Base-by-base conservation (phyloP, 306 rosid genomes). In the Prunus campanulata region DNA sequence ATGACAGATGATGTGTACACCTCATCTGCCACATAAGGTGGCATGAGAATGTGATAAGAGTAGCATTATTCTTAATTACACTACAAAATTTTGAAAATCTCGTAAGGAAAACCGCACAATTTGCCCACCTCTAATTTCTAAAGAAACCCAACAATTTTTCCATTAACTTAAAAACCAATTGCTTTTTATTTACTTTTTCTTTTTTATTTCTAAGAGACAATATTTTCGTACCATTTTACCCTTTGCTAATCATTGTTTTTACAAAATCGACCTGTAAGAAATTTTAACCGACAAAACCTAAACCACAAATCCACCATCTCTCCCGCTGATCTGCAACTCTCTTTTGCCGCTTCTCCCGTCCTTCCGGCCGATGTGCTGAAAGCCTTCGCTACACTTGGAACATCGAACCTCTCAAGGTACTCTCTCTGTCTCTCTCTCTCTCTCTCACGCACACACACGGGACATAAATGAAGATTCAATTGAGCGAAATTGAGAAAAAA, bases 201-300 rank as follows among this genome's bases (percentile, higher is more conserved):
- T 25, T 25, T 25, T 25, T 1, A 25, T 39, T 39, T 39, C 44
- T 6, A 39, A 39, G 3, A 20, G 11, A 22, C 1, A 57, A 6
- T n/a, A 13, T 10, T 0, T 20, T 57, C 1, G 22, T 30, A 52
- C 63, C 3, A 8, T 11, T 6, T 52, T 30, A 68, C 25, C 61
- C 60, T 2, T 71, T 15, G 2, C 30, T 15, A 7, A 3, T 56
- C 24, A 12, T 3, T 55, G 2, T 8, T 20, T 15, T 56, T 13
- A 24, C 54, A 5, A 39, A 65, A 32, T 65, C 8, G 15, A 35
- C 50, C 50, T 19, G 7, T 10, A 18, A 2, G 48, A 63, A 52
- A 61, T 8, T 29, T 30, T 30, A 6, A 30, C 30, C 30, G 47
- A 72, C 15, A 56, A 71, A 54, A 73, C 77, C 77, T 73, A 73